These are phyloP conservation scores for Viridothelium virens DNA, from an alignment of 495 filamentous ascomycete species.

Conservation along the genomic window DNA sequence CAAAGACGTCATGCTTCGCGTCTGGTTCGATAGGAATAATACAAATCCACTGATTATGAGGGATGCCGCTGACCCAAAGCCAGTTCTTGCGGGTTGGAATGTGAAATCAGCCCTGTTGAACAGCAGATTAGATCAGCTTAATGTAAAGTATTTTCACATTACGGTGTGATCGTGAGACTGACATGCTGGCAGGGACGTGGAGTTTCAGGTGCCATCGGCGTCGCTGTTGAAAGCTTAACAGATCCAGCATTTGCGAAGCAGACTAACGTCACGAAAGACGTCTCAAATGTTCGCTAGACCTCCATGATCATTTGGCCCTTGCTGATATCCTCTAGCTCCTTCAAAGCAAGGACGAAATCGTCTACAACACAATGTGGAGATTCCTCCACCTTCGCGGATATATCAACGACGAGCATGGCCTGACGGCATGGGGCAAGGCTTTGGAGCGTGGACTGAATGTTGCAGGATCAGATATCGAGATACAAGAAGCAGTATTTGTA, in stretches of 20 bases:
- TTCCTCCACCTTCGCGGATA: slow-evolving; percentile 86
- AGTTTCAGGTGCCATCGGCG: background rate
- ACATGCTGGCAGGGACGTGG: background rate
- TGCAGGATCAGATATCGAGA: slow-evolving; percentile 37
- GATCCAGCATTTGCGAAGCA: background rate
- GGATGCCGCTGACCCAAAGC: slow-evolving; percentile 53
- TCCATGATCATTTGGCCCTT: background rate
- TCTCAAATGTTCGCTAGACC: slow-evolving; percentile 14
- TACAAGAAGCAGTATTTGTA: slow-evolving; percentile 61
- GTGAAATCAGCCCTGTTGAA: slow-evolving; percentile 33
- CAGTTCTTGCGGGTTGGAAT: slow-evolving; percentile 64
- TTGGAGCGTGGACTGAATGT: slow-evolving; percentile 55
- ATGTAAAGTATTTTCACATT: background rate
- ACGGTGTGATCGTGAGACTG: background rate
- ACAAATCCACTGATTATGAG: slow-evolving; percentile 51
- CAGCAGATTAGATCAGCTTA: background rate
- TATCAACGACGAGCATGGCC: slow-evolving; percentile 66
- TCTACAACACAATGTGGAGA: slow-evolving; percentile 64
- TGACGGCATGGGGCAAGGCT: slow-evolving; percentile 78
- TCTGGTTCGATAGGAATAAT: slow-evolving; percentile 75
- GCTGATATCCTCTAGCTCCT: slow-evolving; percentile 25
- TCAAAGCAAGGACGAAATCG: background rate
- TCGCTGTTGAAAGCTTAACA: background rate
- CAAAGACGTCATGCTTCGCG: slow-evolving; percentile 64
- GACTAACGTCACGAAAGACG: background rate